Percentiles rank a stretch among this genome's conserved stretches.
Conservation (phyloP, 306 rosid species). For the Quercus bicolor region DNA sequence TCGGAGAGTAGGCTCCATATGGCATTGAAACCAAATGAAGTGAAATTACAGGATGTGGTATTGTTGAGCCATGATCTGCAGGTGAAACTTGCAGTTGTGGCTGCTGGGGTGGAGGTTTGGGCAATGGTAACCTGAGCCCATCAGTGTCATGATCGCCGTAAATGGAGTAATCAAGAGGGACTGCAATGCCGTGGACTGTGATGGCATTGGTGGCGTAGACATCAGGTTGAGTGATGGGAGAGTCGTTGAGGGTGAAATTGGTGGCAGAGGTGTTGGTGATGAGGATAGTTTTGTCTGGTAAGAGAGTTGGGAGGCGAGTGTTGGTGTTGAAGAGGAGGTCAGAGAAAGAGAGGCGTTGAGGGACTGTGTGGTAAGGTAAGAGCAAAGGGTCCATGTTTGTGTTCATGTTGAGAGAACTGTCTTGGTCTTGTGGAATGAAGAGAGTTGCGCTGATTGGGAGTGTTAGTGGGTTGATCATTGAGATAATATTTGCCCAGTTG, state of each 20-base stretch:
- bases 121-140: neutral
- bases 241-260: conserved; percentile 54
- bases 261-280: conserved; percentile 40
- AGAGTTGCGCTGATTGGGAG: conserved; percentile 53
- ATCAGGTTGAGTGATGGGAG: conserved; percentile 42
- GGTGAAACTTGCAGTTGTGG: neutral
- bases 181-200: conserved; percentile 47
- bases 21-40: no score
- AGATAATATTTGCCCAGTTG: conserved; percentile 42
- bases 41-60: neutral
- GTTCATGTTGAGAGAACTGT: neutral
- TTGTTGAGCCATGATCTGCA: neutral
- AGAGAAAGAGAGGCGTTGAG: conserved; percentile 59
- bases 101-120: neutral
- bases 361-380: conserved; percentile 61
- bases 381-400: conserved; percentile 34
- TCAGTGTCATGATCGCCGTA: conserved; percentile 9
- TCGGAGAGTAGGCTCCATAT: no score
- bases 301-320: conserved; percentile 68
- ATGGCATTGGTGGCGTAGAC: conserved; percentile 39
- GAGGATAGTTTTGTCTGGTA: conserved; percentile 43
- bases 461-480: conserved; percentile 15
- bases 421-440: conserved; percentile 49
- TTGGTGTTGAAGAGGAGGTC: conserved; percentile 51
- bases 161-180: conserved; percentile 45